Evolutionary conservation across 495 filamentous ascomycete genomes (phyloP).

Genomic region (Amphirosellinia nigrospora): DNA sequence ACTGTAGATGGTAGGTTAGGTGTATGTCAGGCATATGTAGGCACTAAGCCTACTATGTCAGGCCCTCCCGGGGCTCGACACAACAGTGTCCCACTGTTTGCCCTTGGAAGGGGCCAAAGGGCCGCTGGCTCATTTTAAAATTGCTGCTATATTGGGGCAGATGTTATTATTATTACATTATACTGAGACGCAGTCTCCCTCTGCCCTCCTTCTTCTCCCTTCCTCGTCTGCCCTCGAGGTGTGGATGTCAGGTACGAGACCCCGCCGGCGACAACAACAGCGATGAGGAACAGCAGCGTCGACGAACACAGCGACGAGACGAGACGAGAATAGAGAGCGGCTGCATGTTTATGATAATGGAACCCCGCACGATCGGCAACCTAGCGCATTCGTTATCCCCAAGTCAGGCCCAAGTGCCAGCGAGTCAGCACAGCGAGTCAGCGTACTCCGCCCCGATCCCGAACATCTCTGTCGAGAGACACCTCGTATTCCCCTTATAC

Average conservation of each 20-base stretch:
- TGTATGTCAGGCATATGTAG: background rate
- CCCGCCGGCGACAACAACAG: conserved; percentile 36
- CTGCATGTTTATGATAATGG: conserved; percentile 27
- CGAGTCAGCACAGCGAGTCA: conserved; percentile 33
- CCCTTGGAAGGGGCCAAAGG: conserved; percentile 11
- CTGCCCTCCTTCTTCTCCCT: conserved; percentile 30
- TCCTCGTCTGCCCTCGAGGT: conserved; percentile 32
- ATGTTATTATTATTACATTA: conserved; percentile 14
- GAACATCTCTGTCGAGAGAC: conserved; percentile 24
- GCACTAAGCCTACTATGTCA: conserved; percentile 5
- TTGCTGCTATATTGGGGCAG: conserved; percentile 17
- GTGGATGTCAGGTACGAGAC: conserved; percentile 41
- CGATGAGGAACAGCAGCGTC: conserved; percentile 42
- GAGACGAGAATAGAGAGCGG: conserved; percentile 20
- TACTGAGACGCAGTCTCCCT: conserved; percentile 15
- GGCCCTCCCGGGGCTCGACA: background rate
- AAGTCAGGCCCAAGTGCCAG: conserved; percentile 19
- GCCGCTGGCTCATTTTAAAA: conserved; percentile 26
- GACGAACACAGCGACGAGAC: conserved; percentile 22
- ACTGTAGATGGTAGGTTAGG: background rate
- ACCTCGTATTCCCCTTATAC: conserved; percentile 44
- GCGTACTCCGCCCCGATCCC: conserved; percentile 24
- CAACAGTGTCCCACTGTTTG: background rate
- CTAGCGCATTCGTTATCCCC: conserved; percentile 30
- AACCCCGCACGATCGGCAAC: conserved; percentile 32